Evolutionary conservation across 2,329 filamentous ascomycete genomes (phyloP).

Genomic region (Diplodia mutila): DNA sequence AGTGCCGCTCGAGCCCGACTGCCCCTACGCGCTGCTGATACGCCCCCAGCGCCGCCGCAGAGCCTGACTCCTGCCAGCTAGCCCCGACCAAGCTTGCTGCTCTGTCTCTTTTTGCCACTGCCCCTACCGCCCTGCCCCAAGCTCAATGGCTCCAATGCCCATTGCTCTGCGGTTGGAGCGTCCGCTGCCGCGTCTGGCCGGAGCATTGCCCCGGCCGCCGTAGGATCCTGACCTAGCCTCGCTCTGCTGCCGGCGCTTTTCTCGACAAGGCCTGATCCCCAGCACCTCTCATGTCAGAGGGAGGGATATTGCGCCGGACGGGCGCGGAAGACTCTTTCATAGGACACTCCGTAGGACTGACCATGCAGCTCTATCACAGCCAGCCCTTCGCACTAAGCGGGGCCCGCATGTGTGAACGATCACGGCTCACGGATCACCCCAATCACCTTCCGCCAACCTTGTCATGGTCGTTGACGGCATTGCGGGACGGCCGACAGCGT

Average conservation of each 20-base stretch:
- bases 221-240: conserved; percentile 14
- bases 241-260: conserved; percentile 17
- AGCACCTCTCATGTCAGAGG: conserved; percentile 18
- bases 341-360: conserved; percentile 37
- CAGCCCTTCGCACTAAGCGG: conserved; percentile 35
- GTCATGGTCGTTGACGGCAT: conserved; percentile 20
- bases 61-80: conserved; percentile 2
- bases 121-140: conserved; percentile 6
- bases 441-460: conserved; percentile 31
- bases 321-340: conserved; percentile 40
- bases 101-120: conserved; percentile 19
- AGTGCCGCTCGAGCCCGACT: conserved; percentile 3
- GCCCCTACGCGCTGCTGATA: conserved; percentile 2
- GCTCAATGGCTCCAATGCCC: conserved; percentile 15
- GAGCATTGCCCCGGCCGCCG: neutral
- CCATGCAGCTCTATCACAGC: conserved; percentile 46
- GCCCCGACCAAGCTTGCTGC: neutral
- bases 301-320: conserved; percentile 19
- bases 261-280: conserved; percentile 15
- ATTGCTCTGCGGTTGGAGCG: neutral
- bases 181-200: conserved; percentile 9
- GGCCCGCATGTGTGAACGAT: conserved; percentile 37
- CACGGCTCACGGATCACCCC: conserved; percentile 41
- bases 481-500: conserved; percentile 21
- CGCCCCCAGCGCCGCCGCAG: neutral